These are phyloP conservation scores for Parastagonospora avenae DNA, from an alignment of 2,329 filamentous ascomycete species.

Conservation along the genomic window DNA sequence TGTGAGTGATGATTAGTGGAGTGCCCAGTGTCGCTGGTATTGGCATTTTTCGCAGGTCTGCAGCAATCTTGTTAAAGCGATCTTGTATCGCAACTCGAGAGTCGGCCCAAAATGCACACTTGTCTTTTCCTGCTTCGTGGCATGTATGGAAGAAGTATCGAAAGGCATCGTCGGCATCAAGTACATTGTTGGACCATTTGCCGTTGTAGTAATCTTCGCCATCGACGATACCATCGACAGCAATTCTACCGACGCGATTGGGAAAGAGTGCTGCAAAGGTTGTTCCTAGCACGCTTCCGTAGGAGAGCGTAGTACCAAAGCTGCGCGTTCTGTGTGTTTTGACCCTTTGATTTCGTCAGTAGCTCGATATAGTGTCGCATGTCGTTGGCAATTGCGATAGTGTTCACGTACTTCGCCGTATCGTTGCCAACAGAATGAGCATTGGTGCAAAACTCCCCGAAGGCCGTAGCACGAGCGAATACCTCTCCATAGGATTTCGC, in stretches of 20 bases:
- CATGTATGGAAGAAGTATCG: conserved; percentile 1
- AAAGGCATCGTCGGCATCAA: neutral
- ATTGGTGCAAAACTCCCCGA: conserved; percentile 19
- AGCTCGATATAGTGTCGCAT: conserved; percentile 19
- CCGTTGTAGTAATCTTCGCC: conserved; percentile 16
- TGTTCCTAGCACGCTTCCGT: conserved; percentile 47
- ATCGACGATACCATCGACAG: conserved; percentile 51
- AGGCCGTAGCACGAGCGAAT: conserved; percentile 6
- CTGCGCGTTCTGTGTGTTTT: conserved; percentile 21
- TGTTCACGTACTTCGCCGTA: conserved; percentile 20
- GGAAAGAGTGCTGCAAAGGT: conserved; percentile 33
- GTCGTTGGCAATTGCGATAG: conserved; percentile 15
- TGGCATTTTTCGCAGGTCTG: conserved; percentile 5
- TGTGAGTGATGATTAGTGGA: conserved; percentile 11
- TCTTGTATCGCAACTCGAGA: conserved; percentile 10
- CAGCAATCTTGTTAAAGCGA: conserved; percentile 11
- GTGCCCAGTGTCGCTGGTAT: conserved; percentile 1
- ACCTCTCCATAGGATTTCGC: conserved; percentile 1
- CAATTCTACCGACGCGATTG: conserved; percentile 18
- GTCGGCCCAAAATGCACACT: conserved; percentile 18
- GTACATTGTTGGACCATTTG: conserved; percentile 7
- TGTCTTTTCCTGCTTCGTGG: neutral
- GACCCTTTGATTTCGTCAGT: conserved; percentile 10
- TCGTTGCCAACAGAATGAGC: conserved; percentile 8
- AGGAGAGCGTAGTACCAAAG: conserved; percentile 46